These are phyloP conservation scores for Teunomyces panamensis DNA, from an alignment of 805 yeast genomes.

Conservation along the genomic window DNA sequence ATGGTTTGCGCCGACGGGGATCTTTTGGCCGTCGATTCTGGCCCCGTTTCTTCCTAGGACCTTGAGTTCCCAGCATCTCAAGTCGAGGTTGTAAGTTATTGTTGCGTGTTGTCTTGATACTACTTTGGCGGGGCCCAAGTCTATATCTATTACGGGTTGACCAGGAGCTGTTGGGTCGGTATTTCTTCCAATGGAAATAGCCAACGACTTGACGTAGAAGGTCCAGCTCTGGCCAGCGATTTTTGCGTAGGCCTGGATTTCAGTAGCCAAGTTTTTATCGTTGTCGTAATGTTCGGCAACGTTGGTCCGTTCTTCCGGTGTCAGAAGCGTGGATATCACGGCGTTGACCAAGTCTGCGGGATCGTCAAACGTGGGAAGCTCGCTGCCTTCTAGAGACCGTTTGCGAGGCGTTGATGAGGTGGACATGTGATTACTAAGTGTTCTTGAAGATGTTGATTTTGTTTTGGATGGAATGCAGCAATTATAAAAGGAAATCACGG, in stretches of 20 bases:
- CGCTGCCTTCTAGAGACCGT: conserved; percentile 19
- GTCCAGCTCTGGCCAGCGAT: conserved; percentile 95
- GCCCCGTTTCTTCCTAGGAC: conserved; percentile 92
- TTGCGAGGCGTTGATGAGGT: conserved; percentile 29
- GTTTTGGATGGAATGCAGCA: not conserved
- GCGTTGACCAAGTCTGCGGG: conserved; percentile 67
- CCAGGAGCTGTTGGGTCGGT: conserved; percentile 41
- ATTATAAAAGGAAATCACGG: not conserved
- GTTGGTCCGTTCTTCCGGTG: conserved; percentile 71
- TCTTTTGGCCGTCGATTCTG: conserved; percentile 71
- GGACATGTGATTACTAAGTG: conserved; percentile 16
- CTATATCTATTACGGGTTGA: conserved; percentile 58
- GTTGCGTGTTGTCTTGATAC: conserved; percentile 89
- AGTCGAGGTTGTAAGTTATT: conserved; percentile 70
- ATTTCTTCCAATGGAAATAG: conserved; percentile 82
- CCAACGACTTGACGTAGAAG: conserved; percentile 77
- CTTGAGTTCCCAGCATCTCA: conserved; percentile 81
- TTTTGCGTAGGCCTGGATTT: conserved; percentile 97
- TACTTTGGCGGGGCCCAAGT: conserved; percentile 96
- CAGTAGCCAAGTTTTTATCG: conserved; percentile 62
- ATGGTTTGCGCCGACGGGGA: conserved; percentile 46
- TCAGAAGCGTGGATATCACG: conserved; percentile 64
- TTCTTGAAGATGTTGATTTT: no score
- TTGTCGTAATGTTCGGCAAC: conserved; percentile 75
- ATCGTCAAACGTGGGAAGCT: conserved; percentile 47